phyloP scores from a whole-genome alignment of 2,329 filamentous ascomycete genomes.

The Talaromyces sp. region DNA sequence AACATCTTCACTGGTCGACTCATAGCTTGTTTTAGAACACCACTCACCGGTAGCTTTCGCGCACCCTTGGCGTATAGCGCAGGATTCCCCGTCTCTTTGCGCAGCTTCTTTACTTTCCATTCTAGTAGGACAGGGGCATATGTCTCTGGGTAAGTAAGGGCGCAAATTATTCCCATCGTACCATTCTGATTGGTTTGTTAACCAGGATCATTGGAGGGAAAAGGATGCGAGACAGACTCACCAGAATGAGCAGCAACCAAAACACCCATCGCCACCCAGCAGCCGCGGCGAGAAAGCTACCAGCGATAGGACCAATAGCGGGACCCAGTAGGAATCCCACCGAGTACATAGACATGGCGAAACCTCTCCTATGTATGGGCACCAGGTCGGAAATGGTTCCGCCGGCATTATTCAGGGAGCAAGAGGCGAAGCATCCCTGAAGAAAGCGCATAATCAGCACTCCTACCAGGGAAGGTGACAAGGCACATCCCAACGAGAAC shows the following conservation, averaged over 20 bases:
- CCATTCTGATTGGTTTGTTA: neutral
- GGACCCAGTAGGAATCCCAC: neutral
- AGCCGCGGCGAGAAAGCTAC: neutral
- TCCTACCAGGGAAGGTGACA: slow-evolving; percentile 42
- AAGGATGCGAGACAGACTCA: no score
- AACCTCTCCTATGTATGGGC: neutral
- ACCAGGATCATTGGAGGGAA: neutral
- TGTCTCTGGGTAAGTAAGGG: neutral
- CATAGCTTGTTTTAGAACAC: neutral
- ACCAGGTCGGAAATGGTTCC: neutral
- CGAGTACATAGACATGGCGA: neutral
- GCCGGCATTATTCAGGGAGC: neutral
- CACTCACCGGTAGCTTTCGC: neutral
- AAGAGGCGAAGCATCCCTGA: neutral
- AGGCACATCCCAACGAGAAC: slow-evolving; percentile 56
- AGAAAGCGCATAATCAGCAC: neutral
- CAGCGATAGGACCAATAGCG: neutral
- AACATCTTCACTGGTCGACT: neutral
- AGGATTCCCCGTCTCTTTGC: neutral
- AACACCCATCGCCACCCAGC: neutral
- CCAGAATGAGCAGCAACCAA: neutral
- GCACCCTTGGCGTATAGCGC: neutral
- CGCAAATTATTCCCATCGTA: neutral
- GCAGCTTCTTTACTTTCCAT: neutral
- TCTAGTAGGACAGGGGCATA: neutral